Evolutionary conservation across 805 yeast species (phyloP).

Genomic region (Naumovozyma castellii): DNA sequence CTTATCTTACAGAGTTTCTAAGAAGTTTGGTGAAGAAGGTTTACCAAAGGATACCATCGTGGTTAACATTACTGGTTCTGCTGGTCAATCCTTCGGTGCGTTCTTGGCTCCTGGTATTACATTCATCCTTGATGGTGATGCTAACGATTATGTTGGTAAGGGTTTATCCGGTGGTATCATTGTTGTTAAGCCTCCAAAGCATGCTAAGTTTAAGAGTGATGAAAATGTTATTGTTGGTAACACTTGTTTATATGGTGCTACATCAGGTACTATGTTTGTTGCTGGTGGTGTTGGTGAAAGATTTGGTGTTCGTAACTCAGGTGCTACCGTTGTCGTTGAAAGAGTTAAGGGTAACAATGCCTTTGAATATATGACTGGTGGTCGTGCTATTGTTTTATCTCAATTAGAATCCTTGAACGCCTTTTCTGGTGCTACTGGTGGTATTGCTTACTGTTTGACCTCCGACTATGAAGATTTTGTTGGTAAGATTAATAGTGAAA

Average conservation of each 20-base stretch:
- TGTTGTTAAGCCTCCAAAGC: constrained; percentile 84
- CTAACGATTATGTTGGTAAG: constrained; percentile 96
- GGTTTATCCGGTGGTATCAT: constrained; percentile 94
- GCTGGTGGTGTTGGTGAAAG: constrained; percentile 98
- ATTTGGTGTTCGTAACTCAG: constrained; percentile 96
- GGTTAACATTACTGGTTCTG: constrained; percentile 83
- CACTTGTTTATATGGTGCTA: constrained; percentile 96
- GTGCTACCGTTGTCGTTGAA: constrained; percentile 94
- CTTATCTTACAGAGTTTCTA: constrained; percentile 85
- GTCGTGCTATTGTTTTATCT: constrained; percentile 90
- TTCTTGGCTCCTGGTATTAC: constrained; percentile 94
- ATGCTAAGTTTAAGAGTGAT: constrained; percentile 79
- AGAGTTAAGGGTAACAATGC: constrained; percentile 95
- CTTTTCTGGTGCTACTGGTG: constrained; percentile 97
- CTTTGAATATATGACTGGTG: constrained; percentile 99
- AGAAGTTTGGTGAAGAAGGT: constrained; percentile 85
- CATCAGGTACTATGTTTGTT: constrained; percentile 87
- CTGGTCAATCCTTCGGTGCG: constrained; percentile 98
- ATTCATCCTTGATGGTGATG: constrained; percentile 91
- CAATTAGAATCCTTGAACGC: constrained; percentile 81
- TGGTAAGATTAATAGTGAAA: constrained; percentile 67
- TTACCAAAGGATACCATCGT: constrained; percentile 94
- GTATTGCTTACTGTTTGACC: constrained; percentile 93
- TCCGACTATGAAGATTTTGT: constrained; percentile 82
- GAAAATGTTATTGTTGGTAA: constrained; percentile 95